Evolutionary conservation across 345 rosid genomes (phyloP), one percentile per base, ranked within the genome.

Genomic region (Odontarrhena argentea): DNA sequence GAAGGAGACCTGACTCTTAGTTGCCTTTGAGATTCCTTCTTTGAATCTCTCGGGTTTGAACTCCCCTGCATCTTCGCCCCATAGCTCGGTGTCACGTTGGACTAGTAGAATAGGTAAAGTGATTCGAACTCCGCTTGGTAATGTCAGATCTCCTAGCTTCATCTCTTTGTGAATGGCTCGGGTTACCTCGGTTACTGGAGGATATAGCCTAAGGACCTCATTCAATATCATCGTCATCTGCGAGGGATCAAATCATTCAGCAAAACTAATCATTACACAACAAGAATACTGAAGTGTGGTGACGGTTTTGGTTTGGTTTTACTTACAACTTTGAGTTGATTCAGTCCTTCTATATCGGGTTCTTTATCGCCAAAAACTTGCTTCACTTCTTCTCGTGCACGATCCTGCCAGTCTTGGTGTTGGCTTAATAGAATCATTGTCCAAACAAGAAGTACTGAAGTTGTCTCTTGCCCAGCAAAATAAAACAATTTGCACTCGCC

Each of bases 51-150:
- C 71, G 5, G 87, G 89, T 22, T 80, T 79, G 76, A 89, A 84
- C 49, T 89, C 83, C 7, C 58, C 48, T 6, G 68, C 86, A 65
- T 87, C 87, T 5, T 82, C 79, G 14, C 86, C 91, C 89, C 85
- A 87, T 0, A 75, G 51, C 49, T 81, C 77, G 22, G 70, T 68
- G 53, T 77, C 85, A 48, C 76, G 85, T 47, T 89, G 89, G 13
- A 87, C 37, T 40, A 70, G 50, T 5, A 74, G 49, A 7, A 34
- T n/a, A 3, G 81, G 82, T 35, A 85, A 3, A 3, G 11, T 18
- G 6, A 87, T 9, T 11, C 11, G 11, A 9, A 70, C 70, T 24
- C 78, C 83, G 4, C 71, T 58, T 11, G 84, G 85, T 36, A 84
- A 58, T 38, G 42, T 64, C 24, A 82, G 25, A n/a, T 74, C 75